These are phyloP conservation scores for Blastobotrys persicus DNA, from an alignment of 1,139 yeast species.

Conservation along the genomic window DNA sequence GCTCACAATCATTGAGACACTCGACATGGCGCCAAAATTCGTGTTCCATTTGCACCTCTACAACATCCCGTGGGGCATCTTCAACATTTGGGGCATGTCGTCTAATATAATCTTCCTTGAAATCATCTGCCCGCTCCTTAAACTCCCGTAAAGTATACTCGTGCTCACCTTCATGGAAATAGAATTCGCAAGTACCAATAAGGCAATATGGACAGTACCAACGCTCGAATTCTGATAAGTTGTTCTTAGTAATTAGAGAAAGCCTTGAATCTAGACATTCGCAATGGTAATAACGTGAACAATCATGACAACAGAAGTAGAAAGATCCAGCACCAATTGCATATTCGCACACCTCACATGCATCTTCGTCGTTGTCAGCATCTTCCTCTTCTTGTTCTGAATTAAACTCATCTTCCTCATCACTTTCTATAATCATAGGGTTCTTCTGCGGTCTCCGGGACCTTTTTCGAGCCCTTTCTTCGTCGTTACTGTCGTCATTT, in stretches of 20 bases:
- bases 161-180: slow-evolving; percentile 69
- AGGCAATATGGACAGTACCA: slow-evolving; percentile 87
- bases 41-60: slow-evolving; percentile 32
- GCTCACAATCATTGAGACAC: slow-evolving; percentile 35
- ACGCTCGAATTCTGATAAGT: slow-evolving; percentile 37
- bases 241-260: slow-evolving; percentile 33
- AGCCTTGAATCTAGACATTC: slow-evolving; percentile 47
- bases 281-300: slow-evolving; percentile 66
- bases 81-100: slow-evolving; percentile 41
- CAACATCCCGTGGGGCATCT: slow-evolving; percentile 5
- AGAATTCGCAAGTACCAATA: slow-evolving; percentile 84
- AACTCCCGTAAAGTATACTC: slow-evolving; percentile 62
- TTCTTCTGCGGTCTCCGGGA: neutral
- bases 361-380: slow-evolving; percentile 5
- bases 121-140: slow-evolving; percentile 53
- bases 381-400: slow-evolving; percentile 35
- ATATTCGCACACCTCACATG: slow-evolving; percentile 11
- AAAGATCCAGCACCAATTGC: slow-evolving; percentile 5
- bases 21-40: slow-evolving; percentile 43
- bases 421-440: slow-evolving; percentile 19
- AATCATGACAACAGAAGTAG: slow-evolving; percentile 41
- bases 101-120: slow-evolving; percentile 46
- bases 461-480: slow-evolving; percentile 17
- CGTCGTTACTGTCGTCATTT: slow-evolving; percentile 11
- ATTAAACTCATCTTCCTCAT: slow-evolving; percentile 48